Evolutionary conservation across 78 protist species (phyloP), one percentile per base, ranked within the genome.

Genomic region (Dictyostelium citrinum): DNA sequence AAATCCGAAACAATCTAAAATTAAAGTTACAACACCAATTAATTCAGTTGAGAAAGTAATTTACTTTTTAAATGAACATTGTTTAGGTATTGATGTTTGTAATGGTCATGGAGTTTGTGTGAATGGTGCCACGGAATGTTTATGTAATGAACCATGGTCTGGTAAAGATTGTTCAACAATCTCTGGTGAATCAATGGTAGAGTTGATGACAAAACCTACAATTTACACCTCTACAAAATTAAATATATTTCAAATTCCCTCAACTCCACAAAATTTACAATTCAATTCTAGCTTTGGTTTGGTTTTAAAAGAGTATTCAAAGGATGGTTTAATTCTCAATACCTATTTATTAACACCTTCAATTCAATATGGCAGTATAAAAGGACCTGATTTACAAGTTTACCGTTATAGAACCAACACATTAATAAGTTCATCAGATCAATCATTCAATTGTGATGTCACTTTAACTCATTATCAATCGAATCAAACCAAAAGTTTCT

Each of bases 111-210:
- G 75, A 5, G 17, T 67, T 11, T 67, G 75, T 12, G 24, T 60
- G 5, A 24, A 24, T 2, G 5, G 5, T 29, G 22, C 22, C 11
- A 29, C 22, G 10, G 14, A 39, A 20, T 72, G 43, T 37, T 1
- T 72, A 22, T 72, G 80, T 72, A 72, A 72, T 22, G 80, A 72
- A 72, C 58, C 58, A 37, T 72, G 80, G 80, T 37, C 49, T 3
- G 80, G 80, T 39, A 17, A 37, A 14, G 80, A 72, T 39, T 72
- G 80, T 39, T 72, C 80, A 33, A 70, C 2, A 9, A 33, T 70
- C 11, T 5, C 37, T 17, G 37, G 77, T 0, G n/a, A 70, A 11
- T 33, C 77, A 33, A 70, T 70, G 41, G 4, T 33, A 22, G 29
- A 24, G 0, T 24, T 60, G 8, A 24, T 60, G 31, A 24, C 4